Evolutionary conservation across 306 rosid genomes (phyloP).

Genomic region (Pyrus betulifolia): DNA sequence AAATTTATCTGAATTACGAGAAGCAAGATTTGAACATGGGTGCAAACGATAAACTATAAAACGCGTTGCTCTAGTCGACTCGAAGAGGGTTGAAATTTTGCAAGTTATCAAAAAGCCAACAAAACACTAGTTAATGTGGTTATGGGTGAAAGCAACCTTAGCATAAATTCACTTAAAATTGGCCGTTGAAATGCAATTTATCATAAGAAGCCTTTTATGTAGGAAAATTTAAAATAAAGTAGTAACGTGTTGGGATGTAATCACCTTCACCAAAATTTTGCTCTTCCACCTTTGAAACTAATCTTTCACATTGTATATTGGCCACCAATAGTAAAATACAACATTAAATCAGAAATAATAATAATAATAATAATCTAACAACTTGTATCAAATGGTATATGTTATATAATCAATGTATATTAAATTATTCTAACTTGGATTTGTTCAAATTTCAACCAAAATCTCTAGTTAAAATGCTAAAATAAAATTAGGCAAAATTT

Average conservation of each 20-base stretch:
- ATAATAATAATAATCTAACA: neutral
- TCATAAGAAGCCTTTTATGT: neutral
- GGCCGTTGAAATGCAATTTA: neutral
- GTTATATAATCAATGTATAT: neutral
- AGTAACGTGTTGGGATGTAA: conserved; percentile 15
- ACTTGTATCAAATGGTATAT: neutral
- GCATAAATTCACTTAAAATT: neutral
- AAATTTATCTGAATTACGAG: too few relatives aligned
- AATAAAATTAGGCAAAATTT: neutral
- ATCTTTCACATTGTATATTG: conserved; percentile 1
- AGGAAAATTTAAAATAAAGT: neutral
- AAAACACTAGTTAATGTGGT: conserved; percentile 8
- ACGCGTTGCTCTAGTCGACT: too few relatives aligned
- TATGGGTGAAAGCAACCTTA: conserved; percentile 9
- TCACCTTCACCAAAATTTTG: conserved; percentile 4
- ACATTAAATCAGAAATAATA: neutral
- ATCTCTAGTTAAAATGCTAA: neutral
- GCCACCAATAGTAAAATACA: neutral
- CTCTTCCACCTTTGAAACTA: neutral
- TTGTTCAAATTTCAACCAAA: neutral
- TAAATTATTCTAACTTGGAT: neutral
- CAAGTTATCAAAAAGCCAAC: neutral
- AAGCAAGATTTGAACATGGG: too few relatives aligned
- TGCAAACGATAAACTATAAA: too few relatives aligned
- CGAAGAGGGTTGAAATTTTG: neutral